Base-by-base conservation (phyloP, 495 filamentous ascomycete species). In the Penicillium cinerascens region DNA sequence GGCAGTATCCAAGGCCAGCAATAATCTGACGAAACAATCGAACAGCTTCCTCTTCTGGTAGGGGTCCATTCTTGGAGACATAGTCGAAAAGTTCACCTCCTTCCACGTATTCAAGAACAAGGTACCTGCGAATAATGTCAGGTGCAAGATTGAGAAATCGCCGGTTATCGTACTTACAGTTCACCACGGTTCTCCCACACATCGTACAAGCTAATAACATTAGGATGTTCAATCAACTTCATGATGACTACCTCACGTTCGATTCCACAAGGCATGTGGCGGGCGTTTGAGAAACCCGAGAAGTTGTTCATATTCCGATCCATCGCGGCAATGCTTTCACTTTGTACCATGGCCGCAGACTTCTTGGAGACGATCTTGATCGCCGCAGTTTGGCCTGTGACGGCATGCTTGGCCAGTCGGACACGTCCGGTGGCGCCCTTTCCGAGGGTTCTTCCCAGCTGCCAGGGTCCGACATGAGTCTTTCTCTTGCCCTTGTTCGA, bases 171-270 rank as follows among this genome's bases (percentile, higher is more conserved):
- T 21, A 51, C 87, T 73, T 76, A 98, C 91, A 98, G 82, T 66
- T 97, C 90, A 41, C 87, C 84, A 15, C 87, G 78, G 60, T 96
- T 96, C 74, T 97, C 95, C 92, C 92, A 99, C 15, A 97, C 87
- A 70, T 97, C 95, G 61, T 88, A 88, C 8, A 99, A 70, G 50
- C 85, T 86, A 61, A 97, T 89, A 45, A 99, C 88, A 66, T 97
- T 90, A 0, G 84, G 88, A 72, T 99, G 93, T 54, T 92, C 84
- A 46, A 97, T 89, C 36, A 97, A 78, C 67, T 95, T 97, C 84
- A 97, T 92, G 52, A 98, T 92, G 9, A 90, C 88, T 36, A 95
- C 88, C 63, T 98, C 93, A 33, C 93, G 79, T 63, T 97, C 93
- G 42, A 97, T 88, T 1, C 85, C 87, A 56, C 87, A 81, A 1